These are phyloP conservation scores for Davidsoniella eucalypti DNA, from an alignment of 2,329 filamentous ascomycete genomes.

Conservation along the genomic window DNA sequence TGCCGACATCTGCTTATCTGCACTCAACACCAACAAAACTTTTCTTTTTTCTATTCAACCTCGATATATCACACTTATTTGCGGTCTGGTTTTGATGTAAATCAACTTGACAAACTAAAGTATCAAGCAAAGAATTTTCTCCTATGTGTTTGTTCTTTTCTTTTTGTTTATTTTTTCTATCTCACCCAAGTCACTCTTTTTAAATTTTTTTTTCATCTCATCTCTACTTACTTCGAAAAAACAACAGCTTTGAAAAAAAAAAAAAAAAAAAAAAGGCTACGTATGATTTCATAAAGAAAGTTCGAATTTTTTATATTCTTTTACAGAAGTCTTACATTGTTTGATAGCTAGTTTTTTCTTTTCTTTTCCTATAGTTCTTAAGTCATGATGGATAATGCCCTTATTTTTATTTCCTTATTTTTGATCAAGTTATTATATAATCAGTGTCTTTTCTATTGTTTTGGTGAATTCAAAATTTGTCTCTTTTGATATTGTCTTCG, in stretches of 20 bases:
- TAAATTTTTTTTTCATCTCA: not conserved
- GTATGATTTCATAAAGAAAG: too few species aligned
- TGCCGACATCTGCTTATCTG: not conserved
- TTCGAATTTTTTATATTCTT: too few species aligned
- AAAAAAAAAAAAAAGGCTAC: too few species aligned
- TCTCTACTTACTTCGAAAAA: not conserved
- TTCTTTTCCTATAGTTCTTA: too few species aligned
- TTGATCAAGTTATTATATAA: not conserved
- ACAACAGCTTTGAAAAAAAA: too few species aligned
- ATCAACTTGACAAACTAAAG: too few species aligned
- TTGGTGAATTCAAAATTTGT: not conserved
- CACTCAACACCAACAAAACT: too few species aligned
- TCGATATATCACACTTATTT: too few species aligned
- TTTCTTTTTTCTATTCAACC: too few species aligned
- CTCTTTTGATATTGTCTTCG: not conserved
- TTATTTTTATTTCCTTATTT: conserved; percentile 3
- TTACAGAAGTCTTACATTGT: too few species aligned
- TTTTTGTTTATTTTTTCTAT: not conserved
- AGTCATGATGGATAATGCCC: not conserved
- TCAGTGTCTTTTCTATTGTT: not conserved
- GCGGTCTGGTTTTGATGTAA: too few species aligned
- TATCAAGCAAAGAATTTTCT: too few species aligned
- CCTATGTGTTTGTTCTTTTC: not conserved
- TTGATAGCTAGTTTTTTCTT: not conserved
- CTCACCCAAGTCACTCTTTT: not conserved